These are phyloP conservation scores for Pichia gijzeniarum DNA, from an alignment of 805 yeast genomes.

Conservation along the genomic window DNA sequence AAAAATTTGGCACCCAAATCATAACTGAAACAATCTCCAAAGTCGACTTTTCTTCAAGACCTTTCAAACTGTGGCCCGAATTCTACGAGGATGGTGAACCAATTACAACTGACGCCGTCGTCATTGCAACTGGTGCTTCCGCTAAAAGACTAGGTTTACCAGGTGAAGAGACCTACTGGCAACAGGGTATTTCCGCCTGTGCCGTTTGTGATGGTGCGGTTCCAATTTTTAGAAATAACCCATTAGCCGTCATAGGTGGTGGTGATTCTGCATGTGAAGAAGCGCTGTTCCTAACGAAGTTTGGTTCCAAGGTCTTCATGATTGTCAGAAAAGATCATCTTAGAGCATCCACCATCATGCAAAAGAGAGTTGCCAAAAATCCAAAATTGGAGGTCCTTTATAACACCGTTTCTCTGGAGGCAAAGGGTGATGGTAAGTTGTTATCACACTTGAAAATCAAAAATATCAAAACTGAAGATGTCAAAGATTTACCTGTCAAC, in stretches of 20 bases:
- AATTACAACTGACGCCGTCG: constrained; percentile 84
- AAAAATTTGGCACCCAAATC: constrained; percentile 84
- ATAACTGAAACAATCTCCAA: constrained; percentile 93
- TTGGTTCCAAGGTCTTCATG: constrained; percentile 91
- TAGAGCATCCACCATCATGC: constrained; percentile 97
- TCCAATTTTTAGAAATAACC: constrained; percentile 96
- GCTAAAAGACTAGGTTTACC: constrained; percentile 92
- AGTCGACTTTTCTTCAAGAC: constrained; percentile 80
- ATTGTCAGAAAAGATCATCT: constrained; percentile 90
- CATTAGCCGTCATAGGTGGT: constrained; percentile 96
- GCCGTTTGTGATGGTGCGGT: constrained; percentile 99
- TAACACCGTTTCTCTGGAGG: constrained; percentile 80
- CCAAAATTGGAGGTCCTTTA: constrained; percentile 87
- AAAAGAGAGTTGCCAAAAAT: constrained; percentile 77
- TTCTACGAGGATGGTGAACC: constrained; percentile 90
- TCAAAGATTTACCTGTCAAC: constrained; percentile 63
- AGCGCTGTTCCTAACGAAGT: constrained; percentile 93
- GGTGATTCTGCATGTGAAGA: constrained; percentile 99
- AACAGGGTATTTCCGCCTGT: constrained; percentile 97
- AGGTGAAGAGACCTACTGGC: constrained; percentile 99
- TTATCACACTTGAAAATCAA: constrained; percentile 58
- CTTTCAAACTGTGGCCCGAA: constrained; percentile 97
- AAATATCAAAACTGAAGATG: constrained; percentile 67
- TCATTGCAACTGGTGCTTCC: constrained; percentile 96
- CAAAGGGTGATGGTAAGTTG: constrained; percentile 89